Conservation (phyloP, 371 early-diverging fungal genomes). For the Mortierella sp. region DNA sequence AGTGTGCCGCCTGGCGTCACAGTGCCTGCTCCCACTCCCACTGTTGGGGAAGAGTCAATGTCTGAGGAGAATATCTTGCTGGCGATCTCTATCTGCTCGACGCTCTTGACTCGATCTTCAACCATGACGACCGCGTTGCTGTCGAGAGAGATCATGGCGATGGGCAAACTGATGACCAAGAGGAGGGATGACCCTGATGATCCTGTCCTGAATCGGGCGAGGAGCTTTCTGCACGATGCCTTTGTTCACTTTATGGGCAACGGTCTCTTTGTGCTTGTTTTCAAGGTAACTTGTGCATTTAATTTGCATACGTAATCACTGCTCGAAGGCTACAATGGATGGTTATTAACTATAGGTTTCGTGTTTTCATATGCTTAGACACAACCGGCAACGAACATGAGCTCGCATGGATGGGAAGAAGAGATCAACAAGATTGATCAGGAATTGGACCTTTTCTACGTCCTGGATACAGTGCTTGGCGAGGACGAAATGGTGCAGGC, state of each 20-base stretch:
- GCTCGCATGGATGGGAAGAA: conserved; percentile 28
- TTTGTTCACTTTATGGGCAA: conserved; percentile 73
- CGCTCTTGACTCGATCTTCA: conserved; percentile 68
- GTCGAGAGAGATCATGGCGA: conserved; percentile 71
- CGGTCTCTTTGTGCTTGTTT: conserved; percentile 73
- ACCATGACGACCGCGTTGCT: conserved; percentile 73
- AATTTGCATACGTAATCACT: not conserved
- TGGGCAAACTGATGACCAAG: conserved; percentile 70
- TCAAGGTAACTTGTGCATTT: conserved; percentile 56
- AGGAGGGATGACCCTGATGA: conserved; percentile 61
- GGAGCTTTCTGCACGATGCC: conserved; percentile 68
- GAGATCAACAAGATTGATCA: conserved; percentile 45
- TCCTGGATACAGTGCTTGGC: conserved; percentile 68
- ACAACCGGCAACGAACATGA: conserved; percentile 59
- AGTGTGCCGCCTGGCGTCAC: not conserved
- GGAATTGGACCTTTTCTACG: conserved; percentile 71
- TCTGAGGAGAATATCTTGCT: conserved; percentile 71
- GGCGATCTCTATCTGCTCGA: conserved; percentile 68
- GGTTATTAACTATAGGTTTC: not conserved
- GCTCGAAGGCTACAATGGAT: not conserved
- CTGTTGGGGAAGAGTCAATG: conserved; percentile 60
- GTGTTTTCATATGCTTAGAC: conserved; percentile 50
- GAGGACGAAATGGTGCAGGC: conserved; percentile 68
- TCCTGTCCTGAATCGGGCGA: conserved; percentile 68
- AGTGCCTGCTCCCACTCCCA: not conserved